Conservation (phyloP, 257 asterid species). For the Lantana camara region DNA sequence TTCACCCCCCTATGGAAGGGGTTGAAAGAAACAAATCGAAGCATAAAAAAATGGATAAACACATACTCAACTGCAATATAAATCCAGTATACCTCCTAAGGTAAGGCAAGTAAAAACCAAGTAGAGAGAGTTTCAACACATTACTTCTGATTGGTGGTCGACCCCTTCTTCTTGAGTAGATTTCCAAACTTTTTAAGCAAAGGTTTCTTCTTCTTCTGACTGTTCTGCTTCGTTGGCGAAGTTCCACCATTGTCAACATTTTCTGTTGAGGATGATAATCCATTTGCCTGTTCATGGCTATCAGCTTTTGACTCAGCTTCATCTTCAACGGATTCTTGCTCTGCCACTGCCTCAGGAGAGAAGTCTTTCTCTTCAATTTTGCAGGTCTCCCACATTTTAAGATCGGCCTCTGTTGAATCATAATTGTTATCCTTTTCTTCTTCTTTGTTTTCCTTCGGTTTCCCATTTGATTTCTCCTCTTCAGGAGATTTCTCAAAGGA, state of each 20-base stretch:
- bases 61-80: conserved; percentile 38
- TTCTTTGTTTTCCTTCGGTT: conserved; percentile 33
- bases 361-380: conserved; percentile 80
- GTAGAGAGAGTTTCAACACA: conserved; percentile 7
- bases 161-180: conserved; percentile 83
- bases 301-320: conserved; percentile 68
- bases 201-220: conserved; percentile 86
- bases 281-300: conserved; percentile 48
- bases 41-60: conserved; percentile 33
- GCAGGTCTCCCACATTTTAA: conserved; percentile 91
- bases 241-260: conserved; percentile 49
- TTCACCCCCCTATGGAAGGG: conserved; percentile 28
- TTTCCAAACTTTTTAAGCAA: conserved; percentile 83
- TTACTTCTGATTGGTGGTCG: conserved; percentile 65
- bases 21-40: conserved; percentile 24
- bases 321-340: conserved; percentile 68
- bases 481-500: conserved; percentile 31
- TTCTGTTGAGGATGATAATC: conserved; percentile 47
- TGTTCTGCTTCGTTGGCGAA: conserved; percentile 53
- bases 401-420: conserved; percentile 55
- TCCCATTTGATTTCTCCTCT: conserved; percentile 41
- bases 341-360: conserved; percentile 66
- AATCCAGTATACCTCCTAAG: conserved; percentile 44
- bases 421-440: conserved; percentile 48
- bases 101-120: conserved; percentile 18